Evolutionary conservation across 805 yeast species (phyloP).

Genomic region (Cyberlindnera euphorbiae): DNA sequence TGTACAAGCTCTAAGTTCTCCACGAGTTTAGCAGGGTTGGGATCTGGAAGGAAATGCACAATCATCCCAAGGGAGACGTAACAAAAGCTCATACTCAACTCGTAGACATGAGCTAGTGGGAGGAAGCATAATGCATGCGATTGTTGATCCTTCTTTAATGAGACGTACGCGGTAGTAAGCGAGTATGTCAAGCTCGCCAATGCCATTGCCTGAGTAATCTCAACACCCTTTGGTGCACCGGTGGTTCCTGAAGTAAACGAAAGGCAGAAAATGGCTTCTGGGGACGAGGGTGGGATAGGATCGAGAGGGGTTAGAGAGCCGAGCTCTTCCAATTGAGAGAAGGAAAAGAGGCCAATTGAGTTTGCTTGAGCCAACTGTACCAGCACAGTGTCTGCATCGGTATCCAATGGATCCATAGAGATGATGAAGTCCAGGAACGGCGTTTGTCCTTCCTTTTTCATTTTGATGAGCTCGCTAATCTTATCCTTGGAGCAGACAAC

Average conservation of each 20-base stretch:
- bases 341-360: constrained; percentile 33
- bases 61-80: constrained; percentile 39
- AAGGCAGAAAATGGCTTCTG: constrained; percentile 42
- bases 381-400: constrained; percentile 20
- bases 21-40: no score
- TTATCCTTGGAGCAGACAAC: constrained; percentile 43
- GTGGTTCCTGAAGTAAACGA: constrained; percentile 65
- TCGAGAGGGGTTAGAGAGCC: no score
- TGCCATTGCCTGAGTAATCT: constrained; percentile 53
- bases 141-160: constrained; percentile 20
- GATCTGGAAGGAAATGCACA: no score
- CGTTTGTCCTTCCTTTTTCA: constrained; percentile 31
- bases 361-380: constrained; percentile 11
- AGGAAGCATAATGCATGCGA: constrained; percentile 33
- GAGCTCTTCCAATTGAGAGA: constrained; percentile 29
- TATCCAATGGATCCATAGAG: constrained; percentile 43
- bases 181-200: constrained; percentile 32
- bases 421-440: constrained; percentile 36
- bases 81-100: constrained; percentile 40
- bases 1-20: no score
- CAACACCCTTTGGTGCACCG: constrained; percentile 60
- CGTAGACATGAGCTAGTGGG: constrained; percentile 57
- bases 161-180: no score
- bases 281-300: no score
- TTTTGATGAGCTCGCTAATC: constrained; percentile 35